Evolutionary conservation across 495 filamentous ascomycete species (phyloP).

Genomic region (Aspergillus funiculosus): DNA sequence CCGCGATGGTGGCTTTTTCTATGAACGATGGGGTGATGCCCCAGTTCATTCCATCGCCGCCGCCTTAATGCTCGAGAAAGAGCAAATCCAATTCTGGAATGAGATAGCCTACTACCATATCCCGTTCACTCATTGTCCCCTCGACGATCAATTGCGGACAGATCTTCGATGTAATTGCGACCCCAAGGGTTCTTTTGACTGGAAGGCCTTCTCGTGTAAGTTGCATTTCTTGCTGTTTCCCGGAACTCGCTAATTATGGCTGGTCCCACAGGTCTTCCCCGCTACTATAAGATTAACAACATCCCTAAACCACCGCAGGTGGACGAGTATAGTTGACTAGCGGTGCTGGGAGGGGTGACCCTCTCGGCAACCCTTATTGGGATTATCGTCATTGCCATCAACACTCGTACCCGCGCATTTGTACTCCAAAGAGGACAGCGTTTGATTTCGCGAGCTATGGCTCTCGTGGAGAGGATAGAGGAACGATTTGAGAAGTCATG

Average conservation of each 20-base stretch:
- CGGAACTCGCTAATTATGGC: constrained; percentile 7
- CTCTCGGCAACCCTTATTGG: constrained; percentile 17
- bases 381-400: constrained; percentile 18
- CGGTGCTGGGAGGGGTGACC: constrained; percentile 19
- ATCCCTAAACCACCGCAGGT: constrained; percentile 77
- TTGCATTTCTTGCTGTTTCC: constrained; percentile 5
- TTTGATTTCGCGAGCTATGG: constrained; percentile 7
- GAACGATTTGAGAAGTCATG: constrained; percentile 2
- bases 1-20: constrained; percentile 83
- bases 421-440: constrained; percentile 3
- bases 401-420: constrained; percentile 22
- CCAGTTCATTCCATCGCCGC: constrained; percentile 95
- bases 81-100: constrained; percentile 96
- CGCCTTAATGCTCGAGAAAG: constrained; percentile 75
- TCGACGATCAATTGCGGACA: constrained; percentile 68
- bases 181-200: constrained; percentile 95
- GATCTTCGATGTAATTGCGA: constrained; percentile 91
- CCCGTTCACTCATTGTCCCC: constrained; percentile 98
- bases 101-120: constrained; percentile 98
- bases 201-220: constrained; percentile 95
- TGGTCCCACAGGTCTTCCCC: constrained; percentile 58
- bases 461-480: constrained; percentile 16
- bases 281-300: constrained; percentile 76
- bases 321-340: constrained; percentile 55
- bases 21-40: constrained; percentile 88